phyloP scores from a whole-genome alignment of 75 land plant genomes.

The Cupressus sempervirens region DNA sequence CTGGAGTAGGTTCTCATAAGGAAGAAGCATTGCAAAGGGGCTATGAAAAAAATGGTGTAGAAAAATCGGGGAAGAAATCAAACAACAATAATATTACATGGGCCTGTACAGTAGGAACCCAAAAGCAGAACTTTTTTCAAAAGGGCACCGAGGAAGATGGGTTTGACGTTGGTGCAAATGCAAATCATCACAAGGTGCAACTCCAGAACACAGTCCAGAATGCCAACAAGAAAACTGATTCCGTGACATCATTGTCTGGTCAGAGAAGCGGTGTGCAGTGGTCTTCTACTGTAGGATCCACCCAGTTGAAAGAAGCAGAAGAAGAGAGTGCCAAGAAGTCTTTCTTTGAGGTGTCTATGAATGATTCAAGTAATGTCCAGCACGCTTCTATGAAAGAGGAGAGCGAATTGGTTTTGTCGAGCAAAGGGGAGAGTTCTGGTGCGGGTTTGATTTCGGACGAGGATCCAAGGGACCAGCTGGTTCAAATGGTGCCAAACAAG shows the following conservation, averaged over 20 bases:
- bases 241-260: constrained; percentile 12
- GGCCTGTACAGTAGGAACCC: background rate
- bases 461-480: constrained; percentile 7
- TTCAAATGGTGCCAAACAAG: background rate
- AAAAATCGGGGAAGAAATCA: constrained; percentile 12
- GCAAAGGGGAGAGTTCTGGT: constrained; percentile 16
- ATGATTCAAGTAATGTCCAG: constrained; percentile 11
- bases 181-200: background rate
- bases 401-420: background rate
- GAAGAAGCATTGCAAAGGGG: background rate
- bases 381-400: constrained; percentile 4
- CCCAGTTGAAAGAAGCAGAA: background rate
- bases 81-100: background rate
- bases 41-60: background rate
- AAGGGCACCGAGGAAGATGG: background rate
- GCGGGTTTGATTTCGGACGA: constrained; percentile 3
- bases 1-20: constrained; percentile 6
- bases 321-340: constrained; percentile 17
- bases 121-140: background rate
- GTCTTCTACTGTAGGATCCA: constrained; percentile 5
- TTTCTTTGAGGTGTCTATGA: background rate
- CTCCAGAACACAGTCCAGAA: constrained; percentile 20
- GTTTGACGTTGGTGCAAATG: background rate
- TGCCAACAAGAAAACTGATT: constrained; percentile 20
- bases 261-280: background rate